Conservation (phyloP, 2,329 filamentous ascomycete genomes). For the Diaporthe eres region DNA sequence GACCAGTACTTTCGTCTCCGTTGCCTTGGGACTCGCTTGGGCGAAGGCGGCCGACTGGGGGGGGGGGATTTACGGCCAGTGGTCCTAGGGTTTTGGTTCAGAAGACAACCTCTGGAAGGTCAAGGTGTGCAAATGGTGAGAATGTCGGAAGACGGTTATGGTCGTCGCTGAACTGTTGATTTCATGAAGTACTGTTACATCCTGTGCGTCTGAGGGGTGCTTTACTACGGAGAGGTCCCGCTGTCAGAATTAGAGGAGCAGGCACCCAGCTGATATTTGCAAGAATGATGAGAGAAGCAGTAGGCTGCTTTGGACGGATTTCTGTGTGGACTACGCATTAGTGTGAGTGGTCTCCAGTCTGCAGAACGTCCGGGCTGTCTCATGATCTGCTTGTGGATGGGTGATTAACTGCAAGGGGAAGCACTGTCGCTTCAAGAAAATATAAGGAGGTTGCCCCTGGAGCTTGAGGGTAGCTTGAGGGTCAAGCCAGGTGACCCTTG, state of each 20-base stretch:
- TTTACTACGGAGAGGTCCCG: conserved; percentile 10
- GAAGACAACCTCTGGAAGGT: not conserved
- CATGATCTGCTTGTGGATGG: conserved; percentile 31
- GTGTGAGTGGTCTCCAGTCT: conserved; percentile 12
- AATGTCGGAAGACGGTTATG: not conserved
- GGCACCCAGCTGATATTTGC: conserved; percentile 31
- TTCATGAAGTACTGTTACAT: not conserved
- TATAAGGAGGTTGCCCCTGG: conserved; percentile 31
- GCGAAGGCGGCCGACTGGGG: not conserved
- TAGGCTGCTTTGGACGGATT: conserved; percentile 12
- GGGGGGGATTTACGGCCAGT: not conserved
- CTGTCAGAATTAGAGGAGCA: conserved; percentile 25
- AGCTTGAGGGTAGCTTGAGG: conserved; percentile 29
- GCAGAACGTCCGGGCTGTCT: conserved; percentile 31
- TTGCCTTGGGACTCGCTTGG: not conserved
- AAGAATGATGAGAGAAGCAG: conserved; percentile 9
- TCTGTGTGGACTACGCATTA: conserved; percentile 14
- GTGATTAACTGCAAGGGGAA: conserved; percentile 34
- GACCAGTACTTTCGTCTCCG: not conserved
- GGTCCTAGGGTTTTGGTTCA: not conserved
- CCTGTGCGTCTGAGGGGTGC: not conserved
- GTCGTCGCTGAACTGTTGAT: not conserved
- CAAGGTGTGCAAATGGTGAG: not conserved
- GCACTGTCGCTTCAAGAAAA: conserved; percentile 35
- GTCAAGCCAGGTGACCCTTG: conserved; percentile 33